A percentile compares a stretch with the other conserved stretches of the same genome.
Conservation (phyloP, 2,329 filamentous ascomycete genomes). For the Gaeumannomyces tritici region DNA sequence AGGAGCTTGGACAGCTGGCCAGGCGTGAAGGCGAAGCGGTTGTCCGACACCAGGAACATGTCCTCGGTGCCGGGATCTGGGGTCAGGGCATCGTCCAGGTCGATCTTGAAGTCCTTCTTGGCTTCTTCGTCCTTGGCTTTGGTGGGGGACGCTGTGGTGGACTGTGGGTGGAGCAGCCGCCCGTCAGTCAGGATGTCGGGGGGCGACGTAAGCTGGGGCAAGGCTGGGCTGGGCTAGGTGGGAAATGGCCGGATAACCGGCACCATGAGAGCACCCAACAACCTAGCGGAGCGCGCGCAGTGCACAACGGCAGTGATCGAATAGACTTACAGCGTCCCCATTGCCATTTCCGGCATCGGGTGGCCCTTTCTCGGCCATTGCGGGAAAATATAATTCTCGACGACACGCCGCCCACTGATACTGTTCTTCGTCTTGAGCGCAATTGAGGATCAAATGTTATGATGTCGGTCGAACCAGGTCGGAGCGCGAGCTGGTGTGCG, state of each 20-base stretch:
- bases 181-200: not conserved
- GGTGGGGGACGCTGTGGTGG: not conserved
- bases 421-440: not conserved
- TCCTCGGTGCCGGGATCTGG: slow-evolving; percentile 64
- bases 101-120: slow-evolving; percentile 5
- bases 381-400: not conserved
- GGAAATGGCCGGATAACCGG: not conserved
- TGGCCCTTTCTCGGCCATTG: not conserved
- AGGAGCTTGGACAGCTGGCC: slow-evolving; percentile 68
- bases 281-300: not conserved
- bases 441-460: not conserved
- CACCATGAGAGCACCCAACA: not conserved
- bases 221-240: not conserved
- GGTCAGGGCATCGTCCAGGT: slow-evolving; percentile 45
- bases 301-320: not conserved
- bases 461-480: not conserved
- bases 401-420: not conserved
- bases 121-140: slow-evolving; percentile 1
- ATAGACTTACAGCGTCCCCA: not conserved
- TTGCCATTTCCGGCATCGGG: not conserved
- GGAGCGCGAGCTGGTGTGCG: not conserved
- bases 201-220: not conserved
- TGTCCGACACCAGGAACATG: slow-evolving; percentile 58
- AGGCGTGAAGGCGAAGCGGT: slow-evolving; percentile 63
- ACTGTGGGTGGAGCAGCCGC: not conserved